Percentiles rank a stretch among this genome's conserved stretches.
phyloP scores from a whole-genome alignment of 371 early-diverging fungal genomes.

The Dichotomocladium elegans region DNA sequence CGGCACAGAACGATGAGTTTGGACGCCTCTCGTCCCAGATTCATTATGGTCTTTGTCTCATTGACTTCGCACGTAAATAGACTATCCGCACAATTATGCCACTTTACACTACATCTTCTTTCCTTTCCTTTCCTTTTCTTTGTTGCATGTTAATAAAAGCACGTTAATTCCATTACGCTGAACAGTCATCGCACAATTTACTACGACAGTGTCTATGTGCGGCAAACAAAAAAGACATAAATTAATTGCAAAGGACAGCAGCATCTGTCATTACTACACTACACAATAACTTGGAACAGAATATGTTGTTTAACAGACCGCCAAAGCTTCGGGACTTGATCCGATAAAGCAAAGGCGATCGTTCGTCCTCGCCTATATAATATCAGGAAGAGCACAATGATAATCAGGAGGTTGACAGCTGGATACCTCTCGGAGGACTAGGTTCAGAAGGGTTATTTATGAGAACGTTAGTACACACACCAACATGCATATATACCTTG shows the following conservation, averaged over 20 bases:
- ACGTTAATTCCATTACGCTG: neutral
- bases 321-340: slow-evolving; percentile 8
- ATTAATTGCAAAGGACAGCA: neutral
- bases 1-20: slow-evolving; percentile 54
- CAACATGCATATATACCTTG: slow-evolving; percentile 15
- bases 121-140: slow-evolving; percentile 5
- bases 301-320: neutral
- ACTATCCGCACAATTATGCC: slow-evolving; percentile 12
- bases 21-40: slow-evolving; percentile 66
- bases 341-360: slow-evolving; percentile 17
- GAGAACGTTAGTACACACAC: neutral
- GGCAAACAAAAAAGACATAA: neutral
- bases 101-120: neutral
- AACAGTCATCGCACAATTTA: neutral
- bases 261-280: neutral
- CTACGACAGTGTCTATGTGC: neutral
- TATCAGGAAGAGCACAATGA: slow-evolving; percentile 26
- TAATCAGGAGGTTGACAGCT: slow-evolving; percentile 32
- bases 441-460: neutral
- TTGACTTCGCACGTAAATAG: slow-evolving; percentile 71
- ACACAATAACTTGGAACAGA: slow-evolving; percentile 6
- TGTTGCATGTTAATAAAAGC: neutral
- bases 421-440: slow-evolving; percentile 37
- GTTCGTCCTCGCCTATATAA: slow-evolving; percentile 36
- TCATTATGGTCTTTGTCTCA: slow-evolving; percentile 78